Percentiles rank a stretch among this genome's conserved stretches.
Conservation (phyloP, 805 yeast genomes). For the Saturnispora silvae region DNA sequence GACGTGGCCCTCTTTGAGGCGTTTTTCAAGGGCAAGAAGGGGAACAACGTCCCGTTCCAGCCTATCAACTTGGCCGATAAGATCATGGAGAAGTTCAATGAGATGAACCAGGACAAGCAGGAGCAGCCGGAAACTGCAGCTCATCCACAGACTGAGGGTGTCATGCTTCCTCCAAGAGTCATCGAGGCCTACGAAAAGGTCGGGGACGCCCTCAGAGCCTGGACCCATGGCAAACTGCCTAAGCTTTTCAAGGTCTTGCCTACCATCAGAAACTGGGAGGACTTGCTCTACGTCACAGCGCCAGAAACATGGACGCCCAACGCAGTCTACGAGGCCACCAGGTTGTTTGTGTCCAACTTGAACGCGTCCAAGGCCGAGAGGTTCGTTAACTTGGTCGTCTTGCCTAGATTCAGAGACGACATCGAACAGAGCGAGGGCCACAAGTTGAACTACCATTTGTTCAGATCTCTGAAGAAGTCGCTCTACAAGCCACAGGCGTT, state of each 20-base stretch:
- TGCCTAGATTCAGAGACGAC: constrained; percentile 61
- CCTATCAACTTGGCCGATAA: constrained; percentile 79
- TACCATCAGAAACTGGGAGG: constrained; percentile 89
- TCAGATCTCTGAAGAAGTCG: constrained; percentile 84
- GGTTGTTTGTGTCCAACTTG: constrained; percentile 83
- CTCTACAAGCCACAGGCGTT: constrained; percentile 96
- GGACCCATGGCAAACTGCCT: constrained; percentile 95
- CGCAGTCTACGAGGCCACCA: constrained; percentile 90
- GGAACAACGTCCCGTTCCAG: constrained; percentile 24
- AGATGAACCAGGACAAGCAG: constrained; percentile 18
- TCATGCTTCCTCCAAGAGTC: constrained; percentile 88
- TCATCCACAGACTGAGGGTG: constrained; percentile 52
- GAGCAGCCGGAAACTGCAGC: constrained; percentile 14
- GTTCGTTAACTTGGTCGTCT: constrained; percentile 56
- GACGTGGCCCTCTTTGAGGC: constrained; percentile 80
- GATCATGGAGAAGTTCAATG: constrained; percentile 75
- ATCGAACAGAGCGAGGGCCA: constrained; percentile 69
- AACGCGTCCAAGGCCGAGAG: constrained; percentile 81
- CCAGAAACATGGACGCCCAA: constrained; percentile 95
- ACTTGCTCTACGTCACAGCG: constrained; percentile 81
- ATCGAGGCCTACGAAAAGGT: constrained; percentile 90
- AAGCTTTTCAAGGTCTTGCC: constrained; percentile 93
- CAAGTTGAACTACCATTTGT: constrained; percentile 81
- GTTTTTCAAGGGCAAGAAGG: constrained; percentile 38
- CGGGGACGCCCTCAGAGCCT: constrained; percentile 75